Base-by-base conservation (phyloP, 495 filamentous ascomycete species). In the Oidiodendron maius region DNA sequence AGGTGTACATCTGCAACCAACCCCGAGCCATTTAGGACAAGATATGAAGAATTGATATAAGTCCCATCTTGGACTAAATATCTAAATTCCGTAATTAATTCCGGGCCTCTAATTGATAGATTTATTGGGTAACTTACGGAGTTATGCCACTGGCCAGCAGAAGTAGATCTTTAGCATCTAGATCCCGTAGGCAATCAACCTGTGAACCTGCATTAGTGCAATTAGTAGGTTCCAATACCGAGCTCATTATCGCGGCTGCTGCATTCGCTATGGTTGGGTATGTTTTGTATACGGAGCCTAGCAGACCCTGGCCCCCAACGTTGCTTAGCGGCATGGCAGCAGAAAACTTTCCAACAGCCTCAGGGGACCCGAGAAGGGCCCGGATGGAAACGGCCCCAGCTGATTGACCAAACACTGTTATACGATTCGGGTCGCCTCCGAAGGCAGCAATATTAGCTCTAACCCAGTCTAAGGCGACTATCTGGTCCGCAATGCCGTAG, bases 321-420 rank as follows among this genome's bases (percentile, higher is more conserved):
- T 74, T 75, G 39, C 64, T 68, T 56, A 69, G 57, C 30, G 69
- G 63, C 1, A 75, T 63, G 0, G 67, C 71, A n/a, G 55, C 63
- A 13, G 68, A 59, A 53, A 62, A 68, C 46, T 67, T 67, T 0
- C 67, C 67, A 28, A 66, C 64, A 10, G 71, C 65, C 17, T 22
- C 15, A 28, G 46, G 50, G 20, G 55, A 58, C 25, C 62, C 60
- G 13, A 58, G 50, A 12, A 53, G 26, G 3, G 37, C 25, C 40
- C 50, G 23, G 0, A n/a, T n/a, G n/a, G 80, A 84, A 50, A 85
- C 85, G 15, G 78, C 15, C 20, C 46, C 52, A 17, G 47, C 52
- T n/a, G 22, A 46, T 48, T 71, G 59, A 8, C 68, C 71, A 65
- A 61, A 68, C 28, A 70, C 54, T 3, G 64, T 67, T 12, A 74